A percentile compares a stretch with the other conserved stretches of the same genome.
Evolutionary conservation across 2,329 filamentous ascomycete species (phyloP).

Genomic region (Botrytis fabae): DNA sequence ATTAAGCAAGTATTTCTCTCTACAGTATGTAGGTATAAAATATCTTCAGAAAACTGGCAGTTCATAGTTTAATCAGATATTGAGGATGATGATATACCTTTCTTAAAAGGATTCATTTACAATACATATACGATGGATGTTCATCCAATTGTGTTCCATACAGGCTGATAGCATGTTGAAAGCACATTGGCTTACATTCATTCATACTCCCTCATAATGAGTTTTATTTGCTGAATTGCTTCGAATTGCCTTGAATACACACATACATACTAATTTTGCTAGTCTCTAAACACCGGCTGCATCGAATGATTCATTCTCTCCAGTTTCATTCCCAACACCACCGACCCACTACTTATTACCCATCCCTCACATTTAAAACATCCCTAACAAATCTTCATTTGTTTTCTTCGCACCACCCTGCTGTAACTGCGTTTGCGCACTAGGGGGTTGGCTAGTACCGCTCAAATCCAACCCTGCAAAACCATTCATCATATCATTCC

Average conservation of each 20-base stretch:
- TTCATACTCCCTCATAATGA: neutral
- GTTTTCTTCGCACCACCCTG: conserved; percentile 49
- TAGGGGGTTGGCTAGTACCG: conserved; percentile 62
- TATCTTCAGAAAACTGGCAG: neutral
- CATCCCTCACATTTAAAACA: conserved; percentile 47
- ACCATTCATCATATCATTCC: conserved; percentile 63
- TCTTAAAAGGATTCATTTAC: neutral
- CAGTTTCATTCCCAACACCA: neutral
- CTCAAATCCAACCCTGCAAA: conserved; percentile 80
- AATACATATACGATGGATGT: neutral
- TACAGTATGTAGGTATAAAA: neutral
- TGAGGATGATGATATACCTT: neutral
- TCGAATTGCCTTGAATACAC: conserved; percentile 10
- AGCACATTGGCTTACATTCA: neutral
- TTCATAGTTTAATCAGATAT: neutral
- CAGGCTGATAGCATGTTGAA: neutral
- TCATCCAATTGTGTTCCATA: neutral
- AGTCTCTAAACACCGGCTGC: neutral
- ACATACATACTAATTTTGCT: conserved; percentile 16
- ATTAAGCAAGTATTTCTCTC: neutral
- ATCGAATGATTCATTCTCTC: neutral
- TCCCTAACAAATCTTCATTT: conserved; percentile 59
- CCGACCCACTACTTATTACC: neutral
- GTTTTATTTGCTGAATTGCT: neutral
- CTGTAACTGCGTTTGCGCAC: conserved; percentile 59